These are phyloP conservation scores for Knoxdaviesia capensis DNA, from an alignment of 2,329 filamentous ascomycete species.

Conservation along the genomic window DNA sequence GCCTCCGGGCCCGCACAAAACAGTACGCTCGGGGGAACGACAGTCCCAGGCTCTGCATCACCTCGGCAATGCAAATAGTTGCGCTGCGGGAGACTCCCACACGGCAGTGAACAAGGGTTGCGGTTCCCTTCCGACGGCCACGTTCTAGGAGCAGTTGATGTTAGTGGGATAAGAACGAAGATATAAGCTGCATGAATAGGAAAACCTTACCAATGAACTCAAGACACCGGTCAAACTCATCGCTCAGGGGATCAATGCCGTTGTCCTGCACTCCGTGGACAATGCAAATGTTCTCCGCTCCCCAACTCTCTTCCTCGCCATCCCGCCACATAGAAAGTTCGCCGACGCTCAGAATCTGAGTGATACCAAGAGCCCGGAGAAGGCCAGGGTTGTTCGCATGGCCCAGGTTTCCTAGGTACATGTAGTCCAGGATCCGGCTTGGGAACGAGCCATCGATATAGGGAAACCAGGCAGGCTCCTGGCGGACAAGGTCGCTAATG, in stretches of 20 bases:
- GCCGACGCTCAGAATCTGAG: conserved; percentile 76
- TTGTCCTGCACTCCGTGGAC: conserved; percentile 88
- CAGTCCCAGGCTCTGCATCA: conserved; percentile 65
- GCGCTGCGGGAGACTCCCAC: conserved; percentile 91
- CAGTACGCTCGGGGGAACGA: conserved; percentile 90
- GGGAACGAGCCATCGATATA: conserved; percentile 80
- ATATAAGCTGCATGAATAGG: background rate
- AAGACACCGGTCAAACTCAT: conserved; percentile 69
- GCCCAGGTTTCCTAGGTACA: conserved; percentile 85
- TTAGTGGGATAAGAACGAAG: background rate
- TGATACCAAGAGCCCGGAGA: conserved; percentile 60
- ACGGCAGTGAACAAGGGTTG: conserved; percentile 87
- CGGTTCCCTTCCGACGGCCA: conserved; percentile 55
- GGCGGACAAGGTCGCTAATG: conserved; percentile 27
- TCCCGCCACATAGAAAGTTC: conserved; percentile 70
- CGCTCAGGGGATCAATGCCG: conserved; percentile 76
- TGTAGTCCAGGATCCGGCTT: conserved; percentile 73
- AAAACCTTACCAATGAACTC: conserved; percentile 70
- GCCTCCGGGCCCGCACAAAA: conserved; percentile 73
- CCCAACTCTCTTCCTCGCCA: conserved; percentile 52
- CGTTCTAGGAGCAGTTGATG: conserved; percentile 33
- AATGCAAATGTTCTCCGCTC: conserved; percentile 55
- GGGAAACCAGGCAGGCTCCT: conserved; percentile 62
- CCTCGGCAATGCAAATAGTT: conserved; percentile 97
- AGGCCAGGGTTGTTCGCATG: conserved; percentile 90